Evolutionary conservation across 768 basidiomycete species (phyloP), one percentile per base, ranked within the genome.

Genomic region (Xerocomellus intermedius): DNA sequence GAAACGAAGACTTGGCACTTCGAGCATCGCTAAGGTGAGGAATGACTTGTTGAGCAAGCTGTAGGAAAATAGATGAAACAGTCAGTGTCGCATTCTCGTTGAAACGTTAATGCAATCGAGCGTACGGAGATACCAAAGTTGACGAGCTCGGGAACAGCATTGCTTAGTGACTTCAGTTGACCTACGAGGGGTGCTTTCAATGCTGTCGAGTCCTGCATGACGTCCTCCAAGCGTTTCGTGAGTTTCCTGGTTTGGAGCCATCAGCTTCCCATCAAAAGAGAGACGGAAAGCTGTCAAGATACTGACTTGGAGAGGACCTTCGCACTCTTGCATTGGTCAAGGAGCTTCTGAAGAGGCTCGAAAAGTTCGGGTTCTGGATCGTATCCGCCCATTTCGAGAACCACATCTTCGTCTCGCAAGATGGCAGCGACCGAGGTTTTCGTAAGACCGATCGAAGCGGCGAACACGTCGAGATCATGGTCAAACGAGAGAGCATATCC

Each of bases 1-100:
- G 82, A 79, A 98, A 89, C 1, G 92, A 68, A 21, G 83, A 75
- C 72, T 95, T 96, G 39, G 86, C 81, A 13, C 80, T 74, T 42
- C 93, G 86, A 16, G 90, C 83, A 49, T 96, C 91, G 50, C 82
- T 78, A n/a, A 94, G 74, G 68, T 98, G 90, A 0, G 86, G 87
- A 75, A 90, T 89, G 33, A 93, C 87, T 67, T 85, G 80, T 78
- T 96, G 93, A 0, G 95, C 94, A 44, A 98, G 82, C 92, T 95
- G 49, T 0, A 54, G 38, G 32, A 17, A n/a, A 48, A 24, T 22
- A 14, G 7, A 12, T 4, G 6, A 47, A 47, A 56, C 16, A 21
- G 33, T 65, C 33, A 56, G 32, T 24, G 5, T 36, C 16, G 7
- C 8, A 8, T 21, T 19, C 42, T 35, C 13, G 28, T 24, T 21